Evolutionary conservation across 257 asterid species (phyloP), one percentile per base, ranked within the genome.

Genomic region (Anisodus tanguticus): DNA sequence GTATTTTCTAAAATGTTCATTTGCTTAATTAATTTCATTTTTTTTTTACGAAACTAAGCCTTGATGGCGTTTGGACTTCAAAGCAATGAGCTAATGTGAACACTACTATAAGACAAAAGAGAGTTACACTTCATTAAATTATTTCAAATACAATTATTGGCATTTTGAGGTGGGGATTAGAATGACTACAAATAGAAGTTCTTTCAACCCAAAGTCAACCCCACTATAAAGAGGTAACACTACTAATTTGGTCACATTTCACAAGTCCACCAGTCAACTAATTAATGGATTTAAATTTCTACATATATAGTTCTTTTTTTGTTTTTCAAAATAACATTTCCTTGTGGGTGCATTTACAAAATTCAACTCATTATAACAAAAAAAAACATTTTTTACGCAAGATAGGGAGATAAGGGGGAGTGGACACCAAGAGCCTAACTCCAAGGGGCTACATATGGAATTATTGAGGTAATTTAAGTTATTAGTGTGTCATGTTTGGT

Each of bases 231-330:
- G 11, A 31, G 35, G 26, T 26, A 13, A 76, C 15, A 31, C 35
- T 31, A 81, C 58, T 60, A 67, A 13, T 83, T 86, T 76, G 49
- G 83, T 59, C 64, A 64, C 11, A 45, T n/a, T 69, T 57, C 15
- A 26, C 13, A 84, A 84, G 89, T 89, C 89, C 86, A 83, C 82
- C 53, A 85, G 77, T 77, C 87, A 81, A 82, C 85, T 84, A 64
- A 86, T 82, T 83, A 84, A 53, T 84, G 87, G 63, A 83, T 80
- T 84, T 72, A 76, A 53, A 76, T 82, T 64, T 80, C 26, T 62
- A 54, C 68, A 19, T 31, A 31, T 31, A 31, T 43, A 49, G 12
- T 31, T 31, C 35, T 31, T 51, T 19, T 3, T 19, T 74, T 74
- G 4, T 22, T 17, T 31, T n/a, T 37, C 17, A 41, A 83, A 58